Base-by-base conservation (phyloP, 2,329 filamentous ascomycete genomes). In the Ophiostoma quercus region DNA sequence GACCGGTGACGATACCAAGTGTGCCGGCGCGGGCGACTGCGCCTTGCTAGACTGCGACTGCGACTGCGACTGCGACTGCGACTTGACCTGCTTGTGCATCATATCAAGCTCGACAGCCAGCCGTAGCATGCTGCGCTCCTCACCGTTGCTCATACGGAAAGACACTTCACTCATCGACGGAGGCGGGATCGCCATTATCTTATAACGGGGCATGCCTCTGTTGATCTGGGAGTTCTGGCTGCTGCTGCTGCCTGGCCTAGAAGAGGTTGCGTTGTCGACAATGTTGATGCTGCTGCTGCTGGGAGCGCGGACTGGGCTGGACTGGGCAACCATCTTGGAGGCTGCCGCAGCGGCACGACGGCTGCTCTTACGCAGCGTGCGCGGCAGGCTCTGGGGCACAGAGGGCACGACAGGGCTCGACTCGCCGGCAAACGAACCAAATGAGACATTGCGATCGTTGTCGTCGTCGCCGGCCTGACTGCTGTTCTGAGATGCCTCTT, bases 101-200 rank as follows among this genome's bases (percentile, higher is more conserved):
- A 34, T 34, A 72, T 85, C 84, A 9, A 85, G 75, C 73, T 85
- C 83, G n/a, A 82, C 80, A 2, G 83, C 80, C 6, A 86, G 77
- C 67, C 81, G 79, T 67, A 83, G 76, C 74, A 85, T 79, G 73
- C 82, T 82, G 43, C 77, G 79, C 71, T 85, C 83, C 66, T 83
- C 83, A 7, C 76, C 79, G 57, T 82, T 80, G 70, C 79, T 82
- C 68, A 81, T 73, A 14, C 77, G 77, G 73, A 82, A 82, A 1
- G 81, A 83, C 22, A 73, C 71, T 7, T 73, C 74, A 12, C 41
- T 66, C 62, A 67, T 66, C 19, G 71, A 68, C 29, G 71, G 37
- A 19, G 63, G 57, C 14, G 70, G 69, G 60, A 67, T 68, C 3
- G 67, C 67, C 67, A 70, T 71, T 51, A 68, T 37, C 65, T 68